Percentiles rank a stretch among this genome's conserved stretches.
phyloP scores from a whole-genome alignment of 352 stramenopile genomes.

The Globisporangium irregulare region DNA sequence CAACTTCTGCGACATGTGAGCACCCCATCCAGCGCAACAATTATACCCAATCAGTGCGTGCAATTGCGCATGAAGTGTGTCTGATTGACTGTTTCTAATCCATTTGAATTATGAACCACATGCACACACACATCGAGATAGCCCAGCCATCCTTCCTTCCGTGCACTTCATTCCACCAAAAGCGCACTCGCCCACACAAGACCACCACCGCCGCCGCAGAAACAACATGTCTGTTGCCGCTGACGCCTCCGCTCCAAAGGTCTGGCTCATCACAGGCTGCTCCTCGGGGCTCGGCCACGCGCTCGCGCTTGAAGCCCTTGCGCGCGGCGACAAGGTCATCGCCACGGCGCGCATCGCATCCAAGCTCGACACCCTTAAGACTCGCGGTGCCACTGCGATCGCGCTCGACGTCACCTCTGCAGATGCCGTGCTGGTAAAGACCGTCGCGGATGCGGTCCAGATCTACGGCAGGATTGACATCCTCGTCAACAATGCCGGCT shows the following conservation, averaged over 20 bases:
- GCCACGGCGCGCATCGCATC: constrained; percentile 37
- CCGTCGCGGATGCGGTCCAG: constrained; percentile 26
- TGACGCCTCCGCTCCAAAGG: constrained; percentile 22
- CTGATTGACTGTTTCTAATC: not conserved
- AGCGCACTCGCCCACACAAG: not conserved
- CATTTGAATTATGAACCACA: not conserved
- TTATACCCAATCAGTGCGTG: too few relatives aligned
- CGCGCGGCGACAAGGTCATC: constrained; percentile 44
- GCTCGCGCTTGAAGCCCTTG: constrained; percentile 39
- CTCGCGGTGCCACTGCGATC: constrained; percentile 23
- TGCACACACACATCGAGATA: not conserved
- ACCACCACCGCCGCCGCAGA: not conserved
- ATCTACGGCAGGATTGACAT: constrained; percentile 50
- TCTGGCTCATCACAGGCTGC: constrained; percentile 54
- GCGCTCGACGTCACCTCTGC: constrained; percentile 43
- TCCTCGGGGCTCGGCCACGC: constrained; percentile 47
- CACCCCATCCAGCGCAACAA: too few relatives aligned
- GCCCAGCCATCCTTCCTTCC: not conserved
- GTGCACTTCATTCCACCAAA: not conserved
- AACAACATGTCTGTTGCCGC: not conserved
- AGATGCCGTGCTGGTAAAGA: constrained; percentile 27
- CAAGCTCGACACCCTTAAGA: constrained; percentile 35
- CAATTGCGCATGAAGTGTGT: not conserved
- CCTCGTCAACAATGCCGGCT: constrained; percentile 51
- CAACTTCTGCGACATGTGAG: constrained; percentile 2